Percentiles rank a stretch among this genome's conserved stretches.
Evolutionary conservation across 2,329 filamentous ascomycete species (phyloP).

Genomic region (Dendrostoma leiphaemia): DNA sequence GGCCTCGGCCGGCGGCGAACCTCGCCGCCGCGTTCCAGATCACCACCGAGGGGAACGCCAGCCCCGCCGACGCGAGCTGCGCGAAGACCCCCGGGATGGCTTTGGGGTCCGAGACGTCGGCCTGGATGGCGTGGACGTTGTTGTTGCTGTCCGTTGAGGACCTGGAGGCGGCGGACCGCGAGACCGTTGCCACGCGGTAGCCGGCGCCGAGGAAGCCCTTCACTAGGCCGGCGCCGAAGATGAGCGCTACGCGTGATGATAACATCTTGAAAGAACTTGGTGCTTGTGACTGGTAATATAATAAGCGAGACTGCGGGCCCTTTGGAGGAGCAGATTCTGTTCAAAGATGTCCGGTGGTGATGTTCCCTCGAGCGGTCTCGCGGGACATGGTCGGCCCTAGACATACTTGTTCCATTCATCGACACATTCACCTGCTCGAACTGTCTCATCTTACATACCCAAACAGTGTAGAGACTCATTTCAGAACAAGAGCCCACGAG

Average conservation of each 20-base stretch:
- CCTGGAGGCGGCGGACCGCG: constrained; percentile 12
- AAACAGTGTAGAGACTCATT: too few relatives aligned
- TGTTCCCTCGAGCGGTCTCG: neutral
- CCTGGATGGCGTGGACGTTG: constrained; percentile 12
- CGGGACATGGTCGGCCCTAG: neutral
- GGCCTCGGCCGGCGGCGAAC: constrained; percentile 7
- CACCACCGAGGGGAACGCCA: constrained; percentile 12
- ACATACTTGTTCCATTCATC: neutral
- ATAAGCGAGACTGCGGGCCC: too few relatives aligned
- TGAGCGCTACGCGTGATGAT: constrained; percentile 11
- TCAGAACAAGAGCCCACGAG: too few relatives aligned
- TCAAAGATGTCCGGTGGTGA: neutral
- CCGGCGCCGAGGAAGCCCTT: constrained; percentile 17
- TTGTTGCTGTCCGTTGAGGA: too few relatives aligned
- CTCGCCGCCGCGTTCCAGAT: constrained; percentile 17
- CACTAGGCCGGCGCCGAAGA: constrained; percentile 18
- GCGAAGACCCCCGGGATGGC: constrained; percentile 3
- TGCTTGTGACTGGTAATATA: too few relatives aligned
- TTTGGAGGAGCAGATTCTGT: too few relatives aligned
- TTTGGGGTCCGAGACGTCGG: constrained; percentile 12
- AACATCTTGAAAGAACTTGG: too few relatives aligned
- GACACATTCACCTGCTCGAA: too few relatives aligned
- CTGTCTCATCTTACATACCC: too few relatives aligned
- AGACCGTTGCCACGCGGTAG: constrained; percentile 18
- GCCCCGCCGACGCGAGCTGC: neutral